phyloP scores from a whole-genome alignment of 164 flowering plant genomes.

The Annona cherimola region DNA sequence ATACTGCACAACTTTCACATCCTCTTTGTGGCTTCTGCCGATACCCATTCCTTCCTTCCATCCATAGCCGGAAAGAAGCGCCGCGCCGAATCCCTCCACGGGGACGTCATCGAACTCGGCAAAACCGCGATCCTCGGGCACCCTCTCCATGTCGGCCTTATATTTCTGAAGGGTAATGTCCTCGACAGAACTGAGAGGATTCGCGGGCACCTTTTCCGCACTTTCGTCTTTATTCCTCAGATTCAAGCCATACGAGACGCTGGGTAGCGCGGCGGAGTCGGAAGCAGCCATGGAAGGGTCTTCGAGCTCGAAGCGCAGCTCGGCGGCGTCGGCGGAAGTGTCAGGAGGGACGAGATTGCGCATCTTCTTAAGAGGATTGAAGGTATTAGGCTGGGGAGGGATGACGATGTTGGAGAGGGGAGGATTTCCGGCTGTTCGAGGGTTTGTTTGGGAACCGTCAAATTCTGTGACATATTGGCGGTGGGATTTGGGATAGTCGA shows the following conservation, averaged over 20 bases:
- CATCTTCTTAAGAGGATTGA: slow-evolving; percentile 57
- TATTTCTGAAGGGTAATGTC: slow-evolving; percentile 38
- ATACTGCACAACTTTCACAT: slow-evolving; percentile 45
- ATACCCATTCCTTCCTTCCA: slow-evolving; percentile 73
- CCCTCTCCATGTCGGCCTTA: slow-evolving; percentile 41
- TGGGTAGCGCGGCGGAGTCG: slow-evolving; percentile 14
- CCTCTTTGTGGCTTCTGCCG: slow-evolving; percentile 59
- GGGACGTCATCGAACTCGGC: slow-evolving; percentile 56
- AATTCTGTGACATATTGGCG: slow-evolving; percentile 51
- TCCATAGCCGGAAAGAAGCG: slow-evolving; percentile 65
- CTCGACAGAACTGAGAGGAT: slow-evolving; percentile 18
- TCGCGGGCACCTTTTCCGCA: not conserved
- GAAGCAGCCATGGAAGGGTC: slow-evolving; percentile 13
- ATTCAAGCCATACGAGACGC: slow-evolving; percentile 41
- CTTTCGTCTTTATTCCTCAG: slow-evolving; percentile 17
- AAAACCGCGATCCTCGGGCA: slow-evolving; percentile 55
- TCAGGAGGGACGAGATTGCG: slow-evolving; percentile 46
- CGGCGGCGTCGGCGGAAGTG: slow-evolving; percentile 10
- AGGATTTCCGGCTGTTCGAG: slow-evolving; percentile 6
- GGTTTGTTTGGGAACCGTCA: slow-evolving; percentile 33
- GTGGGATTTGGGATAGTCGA: not conserved
- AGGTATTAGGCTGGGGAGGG: slow-evolving; percentile 53
- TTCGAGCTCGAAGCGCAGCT: slow-evolving; percentile 42
- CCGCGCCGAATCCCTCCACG: slow-evolving; percentile 73
- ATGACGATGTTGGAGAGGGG: slow-evolving; percentile 22